A percentile compares a stretch with the other conserved stretches of the same genome.
Evolutionary conservation across 2,329 filamentous ascomycete species (phyloP).

Genomic region (Aspergillus sp.): DNA sequence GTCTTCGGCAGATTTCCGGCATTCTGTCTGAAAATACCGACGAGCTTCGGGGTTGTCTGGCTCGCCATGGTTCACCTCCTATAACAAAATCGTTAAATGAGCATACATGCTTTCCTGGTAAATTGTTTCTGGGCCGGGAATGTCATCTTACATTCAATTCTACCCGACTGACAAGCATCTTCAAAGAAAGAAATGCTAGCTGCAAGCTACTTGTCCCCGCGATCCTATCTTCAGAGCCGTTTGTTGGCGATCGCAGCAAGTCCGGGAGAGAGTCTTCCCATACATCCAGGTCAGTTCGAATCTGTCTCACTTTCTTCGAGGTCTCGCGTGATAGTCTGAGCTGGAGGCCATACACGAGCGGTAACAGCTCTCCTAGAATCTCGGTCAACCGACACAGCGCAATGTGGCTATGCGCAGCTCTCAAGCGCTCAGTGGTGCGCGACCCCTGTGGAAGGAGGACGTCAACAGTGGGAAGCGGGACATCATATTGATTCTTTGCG

Average conservation of each 20-base stretch:
- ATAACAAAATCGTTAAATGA: background rate
- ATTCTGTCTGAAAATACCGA: conserved; percentile 42
- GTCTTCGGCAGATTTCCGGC: conserved; percentile 36
- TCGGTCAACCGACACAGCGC: conserved; percentile 45
- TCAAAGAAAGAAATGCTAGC: conserved; percentile 37
- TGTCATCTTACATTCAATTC: conserved; percentile 36
- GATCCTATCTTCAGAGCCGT: conserved; percentile 26
- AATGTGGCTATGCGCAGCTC: conserved; percentile 45
- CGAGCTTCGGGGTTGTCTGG: conserved; percentile 41
- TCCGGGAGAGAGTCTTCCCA: conserved; percentile 40
- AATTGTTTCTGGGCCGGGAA: no score
- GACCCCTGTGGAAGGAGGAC: conserved; percentile 30
- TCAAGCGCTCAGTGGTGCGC: conserved; percentile 34
- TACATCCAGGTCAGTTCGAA: conserved; percentile 38
- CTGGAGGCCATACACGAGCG: conserved; percentile 40
- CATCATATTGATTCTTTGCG: conserved; percentile 47
- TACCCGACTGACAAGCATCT: conserved; percentile 41
- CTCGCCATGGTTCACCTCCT: conserved; percentile 38
- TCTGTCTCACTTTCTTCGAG: conserved; percentile 38
- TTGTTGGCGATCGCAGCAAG: conserved; percentile 32
- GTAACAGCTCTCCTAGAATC: conserved; percentile 39
- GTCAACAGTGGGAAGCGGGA: conserved; percentile 44
- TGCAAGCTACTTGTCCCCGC: conserved; percentile 39
- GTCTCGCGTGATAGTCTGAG: conserved; percentile 36
- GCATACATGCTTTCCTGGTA: no score